A percentile compares a stretch with the other conserved stretches of the same genome.
phyloP scores from a whole-genome alignment of 805 yeast species.

The Candida anglica region DNA sequence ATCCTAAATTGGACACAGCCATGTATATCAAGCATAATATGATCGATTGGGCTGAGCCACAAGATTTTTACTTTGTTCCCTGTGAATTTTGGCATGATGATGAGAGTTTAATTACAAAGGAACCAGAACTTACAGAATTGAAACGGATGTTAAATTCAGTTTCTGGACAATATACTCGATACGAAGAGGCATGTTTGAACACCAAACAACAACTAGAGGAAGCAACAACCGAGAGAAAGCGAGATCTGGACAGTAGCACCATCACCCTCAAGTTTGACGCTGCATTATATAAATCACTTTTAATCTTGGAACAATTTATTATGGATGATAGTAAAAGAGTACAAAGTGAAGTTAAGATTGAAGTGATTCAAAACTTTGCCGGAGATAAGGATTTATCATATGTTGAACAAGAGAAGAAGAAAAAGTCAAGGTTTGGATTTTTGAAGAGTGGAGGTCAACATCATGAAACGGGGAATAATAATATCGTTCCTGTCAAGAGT shows the following conservation, averaged over 20 bases:
- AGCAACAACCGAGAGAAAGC: conserved; percentile 30
- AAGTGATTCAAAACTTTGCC: conserved; percentile 82
- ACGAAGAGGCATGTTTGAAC: conserved; percentile 40
- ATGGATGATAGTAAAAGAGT: conserved; percentile 72
- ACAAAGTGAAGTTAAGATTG: conserved; percentile 80
- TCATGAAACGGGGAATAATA: conserved; percentile 9
- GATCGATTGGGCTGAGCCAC: conserved; percentile 76
- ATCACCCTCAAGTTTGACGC: conserved; percentile 53
- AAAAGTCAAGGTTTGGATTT: conserved; percentile 58
- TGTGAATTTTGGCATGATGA: conserved; percentile 97
- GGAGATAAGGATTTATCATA: conserved; percentile 68
- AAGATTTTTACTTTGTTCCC: conserved; percentile 80
- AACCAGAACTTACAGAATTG: conserved; percentile 54
- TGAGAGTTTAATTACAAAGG: conserved; percentile 60
- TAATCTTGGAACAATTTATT: conserved; percentile 58
- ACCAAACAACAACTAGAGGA: conserved; percentile 50
- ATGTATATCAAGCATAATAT: conserved; percentile 91
- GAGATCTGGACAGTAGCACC: conserved; percentile 35
- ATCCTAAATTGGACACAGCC: conserved; percentile 71
- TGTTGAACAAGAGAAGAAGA: conserved; percentile 45
- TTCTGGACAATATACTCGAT: conserved; percentile 32
- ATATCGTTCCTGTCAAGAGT: conserved; percentile 31
- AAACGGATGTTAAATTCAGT: conserved; percentile 46
- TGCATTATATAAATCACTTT: conserved; percentile 48
- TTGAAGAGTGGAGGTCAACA: conserved; percentile 24